Conservation (phyloP, 371 early-diverging fungal genomes). For the Syncephalis fuscata region DNA sequence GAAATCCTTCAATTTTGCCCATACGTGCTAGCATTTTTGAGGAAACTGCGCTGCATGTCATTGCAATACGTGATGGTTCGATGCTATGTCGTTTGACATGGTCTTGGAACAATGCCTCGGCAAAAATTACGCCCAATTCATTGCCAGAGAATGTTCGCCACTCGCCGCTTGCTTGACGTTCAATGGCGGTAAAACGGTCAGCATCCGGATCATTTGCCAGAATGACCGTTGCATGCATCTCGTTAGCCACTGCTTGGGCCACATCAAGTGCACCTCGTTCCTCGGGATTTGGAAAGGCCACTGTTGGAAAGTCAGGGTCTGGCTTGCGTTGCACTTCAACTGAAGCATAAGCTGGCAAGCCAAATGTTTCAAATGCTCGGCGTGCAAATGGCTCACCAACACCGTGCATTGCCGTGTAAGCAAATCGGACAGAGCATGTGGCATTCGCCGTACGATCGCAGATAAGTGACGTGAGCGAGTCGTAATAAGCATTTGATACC, state of each 20-base stretch:
- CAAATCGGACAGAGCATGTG: conserved; percentile 32
- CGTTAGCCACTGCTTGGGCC: conserved; percentile 61
- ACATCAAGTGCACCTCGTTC: conserved; percentile 78
- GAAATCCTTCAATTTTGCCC: conserved; percentile 59
- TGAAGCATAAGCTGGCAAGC: conserved; percentile 38
- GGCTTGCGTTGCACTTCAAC: conserved; percentile 56
- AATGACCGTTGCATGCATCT: conserved; percentile 37
- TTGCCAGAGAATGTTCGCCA: conserved; percentile 85
- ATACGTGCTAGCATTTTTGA: conserved; percentile 69
- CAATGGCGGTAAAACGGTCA: conserved; percentile 86
- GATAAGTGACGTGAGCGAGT: conserved; percentile 15
- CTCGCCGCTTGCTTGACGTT: conserved; percentile 40
- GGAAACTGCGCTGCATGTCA: conserved; percentile 83
- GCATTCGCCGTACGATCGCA: neutral
- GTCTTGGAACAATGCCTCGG: conserved; percentile 7
- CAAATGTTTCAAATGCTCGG: conserved; percentile 46
- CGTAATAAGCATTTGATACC: conserved; percentile 54
- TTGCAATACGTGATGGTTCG: conserved; percentile 26
- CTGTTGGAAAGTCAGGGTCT: conserved; percentile 90
- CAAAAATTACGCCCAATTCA: conserved; percentile 80
- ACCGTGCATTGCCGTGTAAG: conserved; percentile 95
- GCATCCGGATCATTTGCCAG: conserved; percentile 97
- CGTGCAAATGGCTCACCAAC: conserved; percentile 69
- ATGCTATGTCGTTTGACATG: conserved; percentile 6
- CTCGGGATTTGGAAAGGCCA: conserved; percentile 85